Evolutionary conservation across 208 protist species (phyloP).

Genomic region (Acanthamoeba healyi): DNA sequence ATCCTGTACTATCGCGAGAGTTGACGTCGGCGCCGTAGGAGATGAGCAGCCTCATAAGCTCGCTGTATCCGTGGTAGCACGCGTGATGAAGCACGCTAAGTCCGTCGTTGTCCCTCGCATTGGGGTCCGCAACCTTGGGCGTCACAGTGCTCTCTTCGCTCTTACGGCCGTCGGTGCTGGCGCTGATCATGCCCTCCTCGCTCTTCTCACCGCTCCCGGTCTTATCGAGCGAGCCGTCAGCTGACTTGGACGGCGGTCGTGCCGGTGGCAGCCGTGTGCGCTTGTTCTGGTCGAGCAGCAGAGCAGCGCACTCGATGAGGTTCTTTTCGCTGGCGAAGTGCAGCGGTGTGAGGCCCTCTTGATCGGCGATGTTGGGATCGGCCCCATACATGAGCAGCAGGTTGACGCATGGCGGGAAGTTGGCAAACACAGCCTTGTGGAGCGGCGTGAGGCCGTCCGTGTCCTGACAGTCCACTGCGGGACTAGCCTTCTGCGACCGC

Average conservation of each 20-base stretch:
- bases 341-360: constrained; percentile 51
- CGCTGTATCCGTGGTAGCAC: constrained; percentile 39
- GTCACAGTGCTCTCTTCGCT: not conserved
- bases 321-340: constrained; percentile 72
- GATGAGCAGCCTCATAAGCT: constrained; percentile 45
- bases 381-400: constrained; percentile 45
- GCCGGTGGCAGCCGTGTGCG: not conserved
- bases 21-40: constrained; percentile 54
- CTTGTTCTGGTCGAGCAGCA: constrained; percentile 18
- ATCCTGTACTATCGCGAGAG: constrained; percentile 22
- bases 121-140: constrained; percentile 47
- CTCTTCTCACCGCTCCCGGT: constrained; percentile 1
- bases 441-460: constrained; percentile 54
- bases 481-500: not conserved
- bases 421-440: constrained; percentile 65
- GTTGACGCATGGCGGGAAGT: constrained; percentile 48
- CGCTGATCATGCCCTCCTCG: not conserved
- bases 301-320: constrained; percentile 48
- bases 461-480: constrained; percentile 13
- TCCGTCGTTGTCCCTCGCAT: constrained; percentile 43
- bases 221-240: not conserved
- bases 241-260: no score
- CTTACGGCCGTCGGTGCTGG: not conserved
- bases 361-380: constrained; percentile 46
- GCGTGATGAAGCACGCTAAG: constrained; percentile 58